Percentiles rank a stretch among this genome's conserved stretches.
Evolutionary conservation across 1,284 basidiomycete species (phyloP).

Genomic region (Anthracocystis walkeri): DNA sequence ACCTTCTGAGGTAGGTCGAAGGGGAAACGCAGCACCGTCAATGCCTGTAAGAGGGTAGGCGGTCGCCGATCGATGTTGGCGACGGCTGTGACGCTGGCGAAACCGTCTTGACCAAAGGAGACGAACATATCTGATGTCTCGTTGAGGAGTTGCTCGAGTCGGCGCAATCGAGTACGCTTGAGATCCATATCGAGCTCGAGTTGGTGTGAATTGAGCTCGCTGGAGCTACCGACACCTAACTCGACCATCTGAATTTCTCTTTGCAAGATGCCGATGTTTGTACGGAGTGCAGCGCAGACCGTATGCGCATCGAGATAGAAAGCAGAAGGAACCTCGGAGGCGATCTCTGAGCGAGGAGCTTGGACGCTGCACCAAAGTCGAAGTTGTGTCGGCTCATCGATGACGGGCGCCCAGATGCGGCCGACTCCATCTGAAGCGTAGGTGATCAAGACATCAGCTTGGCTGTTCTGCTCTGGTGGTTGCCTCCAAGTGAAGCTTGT

Average conservation of each 20-base stretch:
- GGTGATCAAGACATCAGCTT: conserved; percentile 50
- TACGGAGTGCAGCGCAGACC: conserved; percentile 34
- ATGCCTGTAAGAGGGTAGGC: conserved; percentile 51
- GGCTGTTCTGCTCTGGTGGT: conserved; percentile 40
- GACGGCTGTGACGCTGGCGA: conserved; percentile 46
- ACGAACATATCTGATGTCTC: conserved; percentile 60
- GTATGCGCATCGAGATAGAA: conserved; percentile 51
- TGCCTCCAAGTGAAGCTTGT: conserved; percentile 33
- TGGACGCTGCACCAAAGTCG: conserved; percentile 53
- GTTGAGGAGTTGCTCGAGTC: conserved; percentile 53
- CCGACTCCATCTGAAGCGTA: conserved; percentile 49
- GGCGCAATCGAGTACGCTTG: conserved; percentile 41
- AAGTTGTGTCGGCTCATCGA: conserved; percentile 57
- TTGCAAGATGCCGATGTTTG: conserved; percentile 45
- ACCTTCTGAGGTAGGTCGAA: conserved; percentile 12
- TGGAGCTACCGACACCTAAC: conserved; percentile 33
- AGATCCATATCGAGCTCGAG: conserved; percentile 45
- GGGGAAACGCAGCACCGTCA: conserved; percentile 50
- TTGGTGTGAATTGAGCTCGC: conserved; percentile 14
- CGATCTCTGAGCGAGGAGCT: background rate
- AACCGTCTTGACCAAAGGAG: conserved; percentile 30
- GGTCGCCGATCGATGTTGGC: conserved; percentile 59
- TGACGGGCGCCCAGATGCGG: conserved; percentile 57
- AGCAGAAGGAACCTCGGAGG: background rate
- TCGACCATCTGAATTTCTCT: conserved; percentile 57